These are phyloP conservation scores for Elaeis guineensis DNA, from an alignment of 176 grass and related monocot species.

Conservation along the genomic window DNA sequence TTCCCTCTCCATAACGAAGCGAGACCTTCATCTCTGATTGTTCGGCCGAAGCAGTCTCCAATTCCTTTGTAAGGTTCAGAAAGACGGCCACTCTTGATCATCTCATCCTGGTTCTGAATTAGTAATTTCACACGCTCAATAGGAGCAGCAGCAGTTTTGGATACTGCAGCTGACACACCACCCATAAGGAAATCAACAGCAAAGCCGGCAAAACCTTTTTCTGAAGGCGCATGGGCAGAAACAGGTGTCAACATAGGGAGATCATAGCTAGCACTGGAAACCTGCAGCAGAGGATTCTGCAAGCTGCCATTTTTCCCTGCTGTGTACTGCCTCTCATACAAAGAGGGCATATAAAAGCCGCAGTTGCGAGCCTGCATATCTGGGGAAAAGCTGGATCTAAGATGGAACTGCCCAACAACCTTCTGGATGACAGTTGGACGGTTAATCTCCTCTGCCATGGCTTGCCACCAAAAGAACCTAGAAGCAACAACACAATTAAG, in stretches of 20 bases:
- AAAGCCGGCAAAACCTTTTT: slow-evolving; percentile 60
- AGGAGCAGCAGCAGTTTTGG: slow-evolving; percentile 89
- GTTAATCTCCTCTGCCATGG: slow-evolving; percentile 52
- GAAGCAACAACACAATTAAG: too few species aligned
- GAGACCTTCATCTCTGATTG: slow-evolving; percentile 79
- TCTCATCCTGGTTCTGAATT: slow-evolving; percentile 98
- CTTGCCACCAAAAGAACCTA: slow-evolving; percentile 21
- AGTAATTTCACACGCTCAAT: slow-evolving; percentile 91
- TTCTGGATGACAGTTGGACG: slow-evolving; percentile 63
- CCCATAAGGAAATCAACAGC: slow-evolving; percentile 87
- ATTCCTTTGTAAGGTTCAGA: slow-evolving; percentile 95
- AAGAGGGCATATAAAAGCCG: slow-evolving; percentile 25
- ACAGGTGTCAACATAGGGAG: slow-evolving; percentile 39
- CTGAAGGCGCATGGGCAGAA: slow-evolving; percentile 58
- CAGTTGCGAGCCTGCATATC: slow-evolving; percentile 37
- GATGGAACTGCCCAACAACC: slow-evolving; percentile 53
- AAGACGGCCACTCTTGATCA: slow-evolving; percentile 84
- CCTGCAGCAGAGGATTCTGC: slow-evolving; percentile 21
- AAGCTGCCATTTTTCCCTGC: slow-evolving; percentile 31
- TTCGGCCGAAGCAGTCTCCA: slow-evolving; percentile 66
- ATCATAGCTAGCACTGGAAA: slow-evolving; percentile 21
- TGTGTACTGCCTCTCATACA: slow-evolving; percentile 38
- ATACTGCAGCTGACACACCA: slow-evolving; percentile 86
- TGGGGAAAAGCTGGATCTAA: slow-evolving; percentile 54
- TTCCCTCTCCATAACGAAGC: slow-evolving; percentile 79